These are phyloP conservation scores for Solanum sejunctum DNA, from an alignment of 257 asterid genomes.

Conservation along the genomic window DNA sequence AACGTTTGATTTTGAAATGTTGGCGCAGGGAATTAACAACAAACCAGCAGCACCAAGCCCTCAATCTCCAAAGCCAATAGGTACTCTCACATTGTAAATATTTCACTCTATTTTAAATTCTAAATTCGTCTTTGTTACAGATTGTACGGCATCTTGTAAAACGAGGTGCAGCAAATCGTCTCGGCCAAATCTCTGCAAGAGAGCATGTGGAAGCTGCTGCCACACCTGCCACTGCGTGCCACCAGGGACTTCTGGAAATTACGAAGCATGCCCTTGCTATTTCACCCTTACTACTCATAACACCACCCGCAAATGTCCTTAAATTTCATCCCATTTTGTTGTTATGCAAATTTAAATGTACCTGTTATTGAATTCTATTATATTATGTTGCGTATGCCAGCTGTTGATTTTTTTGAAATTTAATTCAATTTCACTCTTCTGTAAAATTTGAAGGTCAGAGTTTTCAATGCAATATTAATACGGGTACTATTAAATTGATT, in stretches of 20 bases:
- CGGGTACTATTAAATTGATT: not conserved
- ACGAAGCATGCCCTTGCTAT: conserved; percentile 22
- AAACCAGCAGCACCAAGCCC: conserved; percentile 2
- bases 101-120: not conserved
- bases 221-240: conserved; percentile 20
- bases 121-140: not conserved
- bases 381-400: not conserved
- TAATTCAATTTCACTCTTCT: not conserved
- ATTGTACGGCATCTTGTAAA: conserved; percentile 8
- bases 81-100: not conserved
- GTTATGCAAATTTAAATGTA: not conserved
- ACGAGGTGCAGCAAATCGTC: conserved; percentile 7
- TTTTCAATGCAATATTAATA: not conserved
- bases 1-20: not conserved
- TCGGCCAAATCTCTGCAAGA: conserved; percentile 21
- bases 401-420: not conserved
- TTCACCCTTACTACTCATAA: conserved; percentile 8
- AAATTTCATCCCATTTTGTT: not conserved
- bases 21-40: not conserved
- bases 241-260: conserved; percentile 22
- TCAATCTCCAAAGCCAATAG: not conserved
- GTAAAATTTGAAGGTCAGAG: not conserved
- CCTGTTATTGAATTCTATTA: not conserved
- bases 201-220: conserved; percentile 30
- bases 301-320: conserved; percentile 17